These are phyloP conservation scores for Aspergillus funiculosus DNA, from an alignment of 495 filamentous ascomycete genomes.

Conservation along the genomic window DNA sequence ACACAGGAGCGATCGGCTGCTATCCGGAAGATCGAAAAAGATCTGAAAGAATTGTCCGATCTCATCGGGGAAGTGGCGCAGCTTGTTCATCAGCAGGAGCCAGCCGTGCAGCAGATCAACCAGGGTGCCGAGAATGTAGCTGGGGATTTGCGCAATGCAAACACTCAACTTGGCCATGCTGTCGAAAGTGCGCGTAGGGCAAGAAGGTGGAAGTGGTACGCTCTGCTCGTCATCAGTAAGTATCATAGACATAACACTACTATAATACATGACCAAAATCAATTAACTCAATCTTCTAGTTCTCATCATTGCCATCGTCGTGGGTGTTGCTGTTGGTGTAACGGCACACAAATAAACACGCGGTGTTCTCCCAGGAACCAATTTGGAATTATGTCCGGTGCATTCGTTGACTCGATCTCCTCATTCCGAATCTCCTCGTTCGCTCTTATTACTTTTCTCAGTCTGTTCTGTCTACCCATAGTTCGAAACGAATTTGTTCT, in stretches of 20 bases:
- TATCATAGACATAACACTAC: slow-evolving; percentile 19
- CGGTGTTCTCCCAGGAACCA: not conserved
- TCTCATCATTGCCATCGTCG: slow-evolving; percentile 46
- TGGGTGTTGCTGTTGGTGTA: slow-evolving; percentile 47
- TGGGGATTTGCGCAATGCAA: slow-evolving; percentile 72
- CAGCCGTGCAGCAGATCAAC: slow-evolving; percentile 69
- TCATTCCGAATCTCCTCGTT: not conserved
- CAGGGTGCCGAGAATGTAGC: slow-evolving; percentile 72
- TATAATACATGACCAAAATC: not conserved
- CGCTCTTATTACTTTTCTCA: no score
- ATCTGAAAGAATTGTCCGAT: slow-evolving; percentile 77
- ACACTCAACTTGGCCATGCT: slow-evolving; percentile 69
- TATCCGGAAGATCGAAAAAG: slow-evolving; percentile 83
- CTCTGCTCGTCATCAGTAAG: slow-evolving; percentile 74
- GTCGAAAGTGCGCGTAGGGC: slow-evolving; percentile 72
- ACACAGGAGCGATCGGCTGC: slow-evolving; percentile 80
- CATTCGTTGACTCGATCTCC: not conserved
- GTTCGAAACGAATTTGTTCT: slow-evolving; percentile 5
- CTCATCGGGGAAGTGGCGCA: slow-evolving; percentile 82
- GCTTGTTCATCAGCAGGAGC: slow-evolving; percentile 77
- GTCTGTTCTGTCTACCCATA: not conserved
- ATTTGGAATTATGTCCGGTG: not conserved
- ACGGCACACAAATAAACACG: slow-evolving; percentile 27
- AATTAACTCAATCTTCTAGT: slow-evolving; percentile 21
- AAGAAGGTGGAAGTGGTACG: slow-evolving; percentile 97